Evolutionary conservation across 306 rosid genomes (phyloP).

Genomic region (Aeschynomene evenia): DNA sequence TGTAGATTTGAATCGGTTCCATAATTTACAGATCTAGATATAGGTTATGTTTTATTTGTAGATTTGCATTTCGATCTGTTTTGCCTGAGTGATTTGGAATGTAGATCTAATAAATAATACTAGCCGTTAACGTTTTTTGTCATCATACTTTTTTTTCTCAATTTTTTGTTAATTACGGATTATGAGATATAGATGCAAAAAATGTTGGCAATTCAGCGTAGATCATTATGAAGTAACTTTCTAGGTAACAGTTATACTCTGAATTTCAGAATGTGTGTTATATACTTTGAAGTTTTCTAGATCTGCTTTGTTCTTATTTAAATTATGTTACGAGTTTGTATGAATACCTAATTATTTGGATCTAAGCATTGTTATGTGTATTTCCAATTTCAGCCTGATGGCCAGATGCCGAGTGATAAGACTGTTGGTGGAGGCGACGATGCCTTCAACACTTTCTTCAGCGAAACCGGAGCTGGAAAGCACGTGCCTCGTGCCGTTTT

Average conservation of each 20-base stretch:
- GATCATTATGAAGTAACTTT: too few species aligned
- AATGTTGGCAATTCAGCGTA: too few species aligned
- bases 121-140: background rate
- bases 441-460: constrained; percentile 85
- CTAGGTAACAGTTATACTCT: too few species aligned
- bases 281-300: background rate
- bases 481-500: constrained; percentile 82
- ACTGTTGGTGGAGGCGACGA: constrained; percentile 61
- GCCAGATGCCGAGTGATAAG: constrained; percentile 73
- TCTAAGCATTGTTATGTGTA: background rate
- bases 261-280: background rate
- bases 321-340: too few species aligned
- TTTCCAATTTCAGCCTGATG: constrained; percentile 61
- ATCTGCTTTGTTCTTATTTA: too few species aligned
- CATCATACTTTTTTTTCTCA: background rate
- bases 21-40: too few species aligned
- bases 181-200: too few species aligned
- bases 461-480: constrained; percentile 87
- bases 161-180: background rate
- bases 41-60: background rate
- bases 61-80: background rate
- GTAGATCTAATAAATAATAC: background rate
- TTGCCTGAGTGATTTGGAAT: background rate
- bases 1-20: too few species aligned
- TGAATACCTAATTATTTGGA: background rate